Evolutionary conservation across 768 basidiomycete species (phyloP).

Genomic region (Suillus placidus): DNA sequence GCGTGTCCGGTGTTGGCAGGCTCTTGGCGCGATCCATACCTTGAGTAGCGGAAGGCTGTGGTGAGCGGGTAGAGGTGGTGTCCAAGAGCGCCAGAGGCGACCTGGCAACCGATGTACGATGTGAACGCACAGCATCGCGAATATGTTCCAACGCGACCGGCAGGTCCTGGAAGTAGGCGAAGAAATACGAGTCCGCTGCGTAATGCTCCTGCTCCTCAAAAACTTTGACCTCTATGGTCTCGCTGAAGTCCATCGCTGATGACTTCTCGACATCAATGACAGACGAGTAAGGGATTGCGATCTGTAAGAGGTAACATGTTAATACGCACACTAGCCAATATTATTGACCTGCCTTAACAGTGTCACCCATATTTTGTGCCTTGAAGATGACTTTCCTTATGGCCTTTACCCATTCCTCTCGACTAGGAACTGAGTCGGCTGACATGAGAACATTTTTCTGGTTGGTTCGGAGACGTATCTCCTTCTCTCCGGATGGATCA

Average conservation of each 20-base stretch:
- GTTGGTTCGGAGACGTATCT: constrained; percentile 82
- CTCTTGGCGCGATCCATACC: constrained; percentile 45
- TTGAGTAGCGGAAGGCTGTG: constrained; percentile 26
- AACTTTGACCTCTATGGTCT: constrained; percentile 94
- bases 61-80: constrained; percentile 52
- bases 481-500: constrained; percentile 75
- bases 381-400: constrained; percentile 94
- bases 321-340: background rate
- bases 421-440: constrained; percentile 80
- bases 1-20: constrained; percentile 37
- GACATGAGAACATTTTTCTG: constrained; percentile 72
- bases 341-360: constrained; percentile 70
- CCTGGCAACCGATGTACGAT: constrained; percentile 39
- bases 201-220: constrained; percentile 60
- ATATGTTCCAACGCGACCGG: constrained; percentile 79
- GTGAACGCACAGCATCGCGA: constrained; percentile 67
- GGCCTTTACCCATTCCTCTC: constrained; percentile 96
- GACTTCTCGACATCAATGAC: constrained; percentile 89
- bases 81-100: constrained; percentile 49
- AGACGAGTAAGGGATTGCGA: constrained; percentile 91
- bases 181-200: constrained; percentile 87
- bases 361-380: constrained; percentile 94
- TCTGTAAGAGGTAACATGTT: constrained; percentile 44
- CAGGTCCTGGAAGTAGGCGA: constrained; percentile 90
- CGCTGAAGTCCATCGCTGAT: constrained; percentile 91